Percentiles rank a stretch among this genome's conserved stretches.
These are phyloP conservation scores for Tuber melanosporum DNA, from an alignment of 495 filamentous ascomycete species.

Conservation along the genomic window DNA sequence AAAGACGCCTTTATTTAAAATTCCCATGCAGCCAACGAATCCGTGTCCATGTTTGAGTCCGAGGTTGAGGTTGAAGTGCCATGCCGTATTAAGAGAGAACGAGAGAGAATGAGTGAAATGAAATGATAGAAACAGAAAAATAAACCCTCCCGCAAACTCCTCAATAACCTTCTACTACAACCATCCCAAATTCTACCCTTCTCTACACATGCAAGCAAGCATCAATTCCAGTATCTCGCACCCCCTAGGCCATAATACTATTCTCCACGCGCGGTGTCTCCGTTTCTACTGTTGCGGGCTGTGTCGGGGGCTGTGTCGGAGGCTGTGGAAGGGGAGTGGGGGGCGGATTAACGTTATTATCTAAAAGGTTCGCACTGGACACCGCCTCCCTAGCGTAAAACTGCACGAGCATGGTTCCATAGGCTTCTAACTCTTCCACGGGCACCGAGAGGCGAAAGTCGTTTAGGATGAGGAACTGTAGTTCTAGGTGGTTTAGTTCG, in stretches of 20 bases:
- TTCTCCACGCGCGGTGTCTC: not conserved
- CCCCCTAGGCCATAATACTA: not conserved
- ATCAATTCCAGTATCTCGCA: not conserved
- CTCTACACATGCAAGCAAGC: not conserved
- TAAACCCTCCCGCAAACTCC: slow-evolving; percentile 2
- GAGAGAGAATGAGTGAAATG: not conserved
- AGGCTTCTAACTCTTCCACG: slow-evolving; percentile 92
- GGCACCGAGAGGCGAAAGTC: slow-evolving; percentile 93
- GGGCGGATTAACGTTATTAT: not conserved
- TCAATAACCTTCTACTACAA: not conserved
- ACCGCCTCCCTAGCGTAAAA: slow-evolving; percentile 94
- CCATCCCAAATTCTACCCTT: not conserved
- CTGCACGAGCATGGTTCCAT: slow-evolving; percentile 97
- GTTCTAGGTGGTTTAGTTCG: slow-evolving; percentile 92
- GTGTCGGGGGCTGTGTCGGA: not conserved
- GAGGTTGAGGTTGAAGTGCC: not conserved
- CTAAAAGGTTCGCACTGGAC: slow-evolving; percentile 45
- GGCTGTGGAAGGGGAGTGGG: not conserved
- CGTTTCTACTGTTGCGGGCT: not conserved
- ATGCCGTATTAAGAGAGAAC: not conserved
- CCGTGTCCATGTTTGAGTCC: not conserved
- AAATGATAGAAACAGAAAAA: not conserved
- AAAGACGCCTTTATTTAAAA: slow-evolving; percentile 2
- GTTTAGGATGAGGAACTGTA: slow-evolving; percentile 94
- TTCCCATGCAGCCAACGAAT: not conserved